Conservation (phyloP, 805 yeast genomes). For the Teunomyces atbi region DNA sequence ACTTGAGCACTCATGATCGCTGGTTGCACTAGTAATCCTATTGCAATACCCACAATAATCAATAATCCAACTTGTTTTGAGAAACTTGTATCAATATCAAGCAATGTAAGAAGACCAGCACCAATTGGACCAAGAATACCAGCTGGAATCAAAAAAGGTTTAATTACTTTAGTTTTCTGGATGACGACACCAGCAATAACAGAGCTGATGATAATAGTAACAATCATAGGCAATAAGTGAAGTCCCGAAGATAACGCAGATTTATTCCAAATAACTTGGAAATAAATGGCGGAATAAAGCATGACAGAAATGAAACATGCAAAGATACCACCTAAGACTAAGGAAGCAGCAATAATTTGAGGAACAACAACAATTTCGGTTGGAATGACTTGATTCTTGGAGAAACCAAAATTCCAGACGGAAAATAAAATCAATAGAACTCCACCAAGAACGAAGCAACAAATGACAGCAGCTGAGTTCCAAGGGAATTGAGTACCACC, state of each 20-base stretch:
- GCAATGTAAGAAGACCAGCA: slow-evolving; percentile 41
- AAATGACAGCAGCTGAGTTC: slow-evolving; percentile 23
- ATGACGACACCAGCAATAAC: slow-evolving; percentile 37
- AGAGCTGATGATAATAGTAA: slow-evolving; percentile 38
- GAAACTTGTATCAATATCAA: slow-evolving; percentile 35
- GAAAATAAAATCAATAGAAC: slow-evolving; percentile 13
- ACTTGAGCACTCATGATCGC: slow-evolving; percentile 46
- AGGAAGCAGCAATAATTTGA: slow-evolving; percentile 14
- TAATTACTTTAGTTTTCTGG: slow-evolving; percentile 37
- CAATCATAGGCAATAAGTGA: slow-evolving; percentile 41
- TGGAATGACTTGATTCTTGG: slow-evolving; percentile 19
- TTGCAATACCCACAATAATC: slow-evolving; percentile 45
- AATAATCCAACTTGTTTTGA: slow-evolving; percentile 44
- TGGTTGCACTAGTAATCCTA: slow-evolving; percentile 49
- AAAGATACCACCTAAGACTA: slow-evolving; percentile 14
- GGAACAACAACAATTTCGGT: slow-evolving; percentile 13
- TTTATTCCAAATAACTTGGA: slow-evolving; percentile 45
- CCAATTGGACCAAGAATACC: slow-evolving; percentile 41
- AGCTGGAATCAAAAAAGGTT: slow-evolving; percentile 38
- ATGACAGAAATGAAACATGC: slow-evolving; percentile 19
- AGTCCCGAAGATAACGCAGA: slow-evolving; percentile 47
- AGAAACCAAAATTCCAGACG: slow-evolving; percentile 17
- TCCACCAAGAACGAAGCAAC: slow-evolving; percentile 22
- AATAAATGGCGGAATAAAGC: slow-evolving; percentile 42
- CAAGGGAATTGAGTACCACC: slow-evolving; percentile 19